A percentile compares a stretch with the other conserved stretches of the same genome.
These are phyloP conservation scores for Fusarium virguliforme DNA, from an alignment of 2,329 filamentous ascomycete species.

Conservation along the genomic window DNA sequence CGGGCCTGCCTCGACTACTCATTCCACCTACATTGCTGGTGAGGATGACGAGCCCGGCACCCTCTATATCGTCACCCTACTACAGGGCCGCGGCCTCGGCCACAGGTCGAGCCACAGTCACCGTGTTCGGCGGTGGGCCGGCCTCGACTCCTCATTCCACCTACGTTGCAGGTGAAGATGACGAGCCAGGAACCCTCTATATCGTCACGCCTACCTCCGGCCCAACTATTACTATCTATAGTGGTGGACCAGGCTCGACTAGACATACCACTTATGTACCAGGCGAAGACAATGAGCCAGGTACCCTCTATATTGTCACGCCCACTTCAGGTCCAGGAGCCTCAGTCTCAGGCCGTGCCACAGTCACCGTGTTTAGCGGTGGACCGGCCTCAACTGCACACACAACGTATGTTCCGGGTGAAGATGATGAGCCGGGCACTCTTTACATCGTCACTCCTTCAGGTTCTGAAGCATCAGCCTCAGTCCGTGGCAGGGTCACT, in stretches of 20 bases:
- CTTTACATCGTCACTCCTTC: constrained; percentile 32
- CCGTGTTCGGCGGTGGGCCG: neutral
- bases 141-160: neutral
- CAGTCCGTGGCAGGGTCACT: constrained; percentile 17
- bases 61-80: neutral
- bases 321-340: constrained; percentile 12
- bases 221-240: constrained; percentile 8
- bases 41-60: neutral
- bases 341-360: neutral
- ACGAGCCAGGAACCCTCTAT: constrained; percentile 4
- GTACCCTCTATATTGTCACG: constrained; percentile 13
- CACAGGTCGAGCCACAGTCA: neutral
- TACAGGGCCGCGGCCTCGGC: neutral
- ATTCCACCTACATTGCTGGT: neutral
- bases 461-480: too few species aligned
- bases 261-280: neutral
- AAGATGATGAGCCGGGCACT: neutral
- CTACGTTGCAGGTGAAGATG: neutral
- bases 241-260: neutral
- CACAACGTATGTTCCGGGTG: neutral
- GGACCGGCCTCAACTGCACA: neutral
- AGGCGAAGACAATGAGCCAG: neutral
- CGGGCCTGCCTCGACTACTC: neutral
- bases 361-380: neutral
- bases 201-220: constrained; percentile 18